Evolutionary conservation across 2,329 filamentous ascomycete genomes (phyloP).

Genomic region (Clonostachys sp.): DNA sequence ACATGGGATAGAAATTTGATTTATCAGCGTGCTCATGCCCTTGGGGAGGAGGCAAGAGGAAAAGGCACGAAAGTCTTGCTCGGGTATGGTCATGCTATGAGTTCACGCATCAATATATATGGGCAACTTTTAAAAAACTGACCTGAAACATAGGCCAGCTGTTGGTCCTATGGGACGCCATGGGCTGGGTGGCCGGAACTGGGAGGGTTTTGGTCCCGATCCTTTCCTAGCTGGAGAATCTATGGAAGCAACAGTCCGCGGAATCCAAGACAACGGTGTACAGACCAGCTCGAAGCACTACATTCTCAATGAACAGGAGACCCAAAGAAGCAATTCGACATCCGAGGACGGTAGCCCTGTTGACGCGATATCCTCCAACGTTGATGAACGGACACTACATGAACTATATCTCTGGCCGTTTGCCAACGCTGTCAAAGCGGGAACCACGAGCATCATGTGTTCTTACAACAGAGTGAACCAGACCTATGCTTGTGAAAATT

Average conservation of each 20-base stretch:
- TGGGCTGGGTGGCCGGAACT: slow-evolving; percentile 66
- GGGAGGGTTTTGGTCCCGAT: slow-evolving; percentile 79
- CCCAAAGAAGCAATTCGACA: slow-evolving; percentile 17
- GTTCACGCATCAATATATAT: background rate
- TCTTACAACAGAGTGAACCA: slow-evolving; percentile 39
- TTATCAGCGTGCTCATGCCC: slow-evolving; percentile 59
- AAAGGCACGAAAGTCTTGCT: slow-evolving; percentile 72
- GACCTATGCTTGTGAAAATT: slow-evolving; percentile 44
- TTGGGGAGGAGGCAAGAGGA: slow-evolving; percentile 61
- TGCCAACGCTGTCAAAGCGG: slow-evolving; percentile 21
- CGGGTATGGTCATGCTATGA: slow-evolving; percentile 39
- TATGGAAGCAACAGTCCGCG: slow-evolving; percentile 57
- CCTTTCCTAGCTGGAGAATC: slow-evolving; percentile 67
- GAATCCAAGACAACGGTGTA: slow-evolving; percentile 45
- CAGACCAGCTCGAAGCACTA: slow-evolving; percentile 55
- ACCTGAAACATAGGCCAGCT: slow-evolving; percentile 39
- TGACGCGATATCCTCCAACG: slow-evolving; percentile 32
- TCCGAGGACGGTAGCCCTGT: slow-evolving; percentile 11
- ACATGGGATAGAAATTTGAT: slow-evolving; percentile 79
- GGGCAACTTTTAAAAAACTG: background rate
- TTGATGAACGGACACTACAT: slow-evolving; percentile 56
- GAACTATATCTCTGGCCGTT: slow-evolving; percentile 27
- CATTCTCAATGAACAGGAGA: slow-evolving; percentile 67
- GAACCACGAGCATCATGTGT: slow-evolving; percentile 34
- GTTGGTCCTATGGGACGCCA: slow-evolving; percentile 63